Evolutionary conservation across 768 basidiomycete genomes (phyloP).

Genomic region (Lepiota subincarnata): DNA sequence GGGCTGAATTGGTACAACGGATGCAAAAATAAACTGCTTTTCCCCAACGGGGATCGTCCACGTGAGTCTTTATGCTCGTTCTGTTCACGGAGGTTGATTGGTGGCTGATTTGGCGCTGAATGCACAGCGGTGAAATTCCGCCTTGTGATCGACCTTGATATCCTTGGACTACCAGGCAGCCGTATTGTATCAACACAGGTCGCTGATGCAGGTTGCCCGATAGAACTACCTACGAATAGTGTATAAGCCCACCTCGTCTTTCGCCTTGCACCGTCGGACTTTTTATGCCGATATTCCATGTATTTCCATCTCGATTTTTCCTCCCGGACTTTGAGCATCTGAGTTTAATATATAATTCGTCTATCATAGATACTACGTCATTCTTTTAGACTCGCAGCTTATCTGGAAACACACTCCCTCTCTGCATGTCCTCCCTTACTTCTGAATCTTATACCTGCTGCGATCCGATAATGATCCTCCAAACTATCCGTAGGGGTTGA

Average conservation of each 20-base stretch:
- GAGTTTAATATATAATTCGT: neutral
- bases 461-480: no score
- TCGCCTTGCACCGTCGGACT: neutral
- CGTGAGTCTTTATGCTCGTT: conserved; percentile 38
- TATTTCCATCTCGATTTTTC: neutral
- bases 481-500: no score
- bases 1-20: conserved; percentile 75
- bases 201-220: conserved; percentile 61
- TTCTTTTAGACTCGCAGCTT: no score
- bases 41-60: conserved; percentile 47
- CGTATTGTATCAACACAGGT: conserved; percentile 53
- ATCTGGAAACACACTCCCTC: no score
- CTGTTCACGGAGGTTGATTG: neutral
- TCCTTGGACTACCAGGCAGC: conserved; percentile 60
- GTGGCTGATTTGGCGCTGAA: conserved; percentile 11
- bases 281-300: no score
- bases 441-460: no score
- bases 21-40: conserved; percentile 59
- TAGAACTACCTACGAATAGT: conserved; percentile 54
- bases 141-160: conserved; percentile 61
- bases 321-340: neutral
- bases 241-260: conserved; percentile 28
- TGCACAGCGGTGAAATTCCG: conserved; percentile 56
- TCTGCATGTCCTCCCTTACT: no score
- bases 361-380: no score